Conservation (phyloP, 306 rosid genomes). For the Medicago ruthenica region DNA sequence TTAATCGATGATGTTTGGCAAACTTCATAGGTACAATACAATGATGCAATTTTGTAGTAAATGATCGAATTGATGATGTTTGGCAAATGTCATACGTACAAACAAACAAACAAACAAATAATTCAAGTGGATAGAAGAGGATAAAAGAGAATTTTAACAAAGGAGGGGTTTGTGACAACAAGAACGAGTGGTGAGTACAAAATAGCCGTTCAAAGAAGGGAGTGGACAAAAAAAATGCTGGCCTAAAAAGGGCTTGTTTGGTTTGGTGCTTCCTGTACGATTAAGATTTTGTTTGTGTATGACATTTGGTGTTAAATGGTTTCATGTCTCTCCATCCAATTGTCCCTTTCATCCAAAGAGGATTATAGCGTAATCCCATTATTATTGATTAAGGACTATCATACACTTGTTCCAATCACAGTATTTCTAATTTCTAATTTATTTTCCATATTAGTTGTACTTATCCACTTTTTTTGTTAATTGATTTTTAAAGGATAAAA, state of each 20-base stretch:
- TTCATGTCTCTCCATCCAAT: conserved; percentile 27
- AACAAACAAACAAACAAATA: background rate
- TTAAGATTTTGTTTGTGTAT: conserved; percentile 39
- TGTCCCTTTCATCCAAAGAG: too few relatives aligned
- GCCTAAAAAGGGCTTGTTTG: conserved; percentile 47
- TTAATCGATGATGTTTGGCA: too few relatives aligned
- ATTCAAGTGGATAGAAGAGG: conserved; percentile 21
- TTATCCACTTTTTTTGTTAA: background rate
- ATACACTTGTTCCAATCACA: conserved; percentile 13
- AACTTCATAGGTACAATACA: too few relatives aligned
- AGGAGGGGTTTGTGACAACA: conserved; percentile 21
- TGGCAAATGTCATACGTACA: background rate
- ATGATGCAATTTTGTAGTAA: too few relatives aligned
- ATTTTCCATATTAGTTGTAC: background rate
- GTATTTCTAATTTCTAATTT: background rate
- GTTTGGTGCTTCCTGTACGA: conserved; percentile 49
- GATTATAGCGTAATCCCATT: too few relatives aligned
- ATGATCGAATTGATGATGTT: conserved; percentile 1
- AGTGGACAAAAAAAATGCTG: conserved; percentile 40
- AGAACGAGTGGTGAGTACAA: conserved; percentile 35
- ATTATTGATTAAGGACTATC: conserved; percentile 20
- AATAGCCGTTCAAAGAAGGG: conserved; percentile 13
- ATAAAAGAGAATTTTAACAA: conserved; percentile 16
- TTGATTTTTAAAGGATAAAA: background rate
- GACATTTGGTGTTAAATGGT: conserved; percentile 30